Conservation (phyloP, 768 basidiomycete genomes). For the Suillus cothurnatus region DNA sequence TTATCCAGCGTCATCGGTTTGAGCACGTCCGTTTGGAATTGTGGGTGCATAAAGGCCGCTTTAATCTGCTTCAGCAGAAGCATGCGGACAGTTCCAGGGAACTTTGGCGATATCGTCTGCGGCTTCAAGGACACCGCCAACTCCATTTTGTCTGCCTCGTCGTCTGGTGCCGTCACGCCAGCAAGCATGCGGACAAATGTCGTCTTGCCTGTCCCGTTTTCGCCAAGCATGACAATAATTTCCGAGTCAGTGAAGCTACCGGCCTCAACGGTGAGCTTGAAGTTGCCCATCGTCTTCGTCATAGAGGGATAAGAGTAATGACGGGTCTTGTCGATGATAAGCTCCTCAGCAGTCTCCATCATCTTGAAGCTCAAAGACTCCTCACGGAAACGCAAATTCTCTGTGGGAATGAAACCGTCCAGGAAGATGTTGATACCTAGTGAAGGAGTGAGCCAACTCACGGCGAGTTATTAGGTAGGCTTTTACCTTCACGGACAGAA, state of each 20-base stretch:
- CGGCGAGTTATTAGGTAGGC: conserved; percentile 17
- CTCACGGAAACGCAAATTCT: conserved; percentile 97
- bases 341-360: conserved; percentile 93
- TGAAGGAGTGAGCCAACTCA: conserved; percentile 7
- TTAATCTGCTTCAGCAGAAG: conserved; percentile 94
- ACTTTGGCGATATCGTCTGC: conserved; percentile 97
- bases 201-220: conserved; percentile 99
- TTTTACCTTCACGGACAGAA: conserved; percentile 91
- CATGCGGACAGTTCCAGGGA: conserved; percentile 96
- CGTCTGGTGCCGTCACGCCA: conserved; percentile 83
- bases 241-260: conserved; percentile 99
- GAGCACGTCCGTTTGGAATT: conserved; percentile 97
- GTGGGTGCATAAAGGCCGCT: conserved; percentile 96
- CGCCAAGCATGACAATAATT: conserved; percentile 98
- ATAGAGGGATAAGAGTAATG: conserved; percentile 92
- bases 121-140: conserved; percentile 95
- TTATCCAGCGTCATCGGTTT: conserved; percentile 97
- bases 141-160: conserved; percentile 77
- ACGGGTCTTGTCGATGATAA: conserved; percentile 82
- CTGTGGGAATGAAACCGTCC: conserved; percentile 97
- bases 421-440: conserved; percentile 99
- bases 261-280: conserved; percentile 91
- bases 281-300: conserved; percentile 94
- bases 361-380: conserved; percentile 97
- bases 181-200: conserved; percentile 96